These are phyloP conservation scores for Pseudognaphalium luteoalbum DNA, from an alignment of 129 eudicot species.

Conservation along the genomic window DNA sequence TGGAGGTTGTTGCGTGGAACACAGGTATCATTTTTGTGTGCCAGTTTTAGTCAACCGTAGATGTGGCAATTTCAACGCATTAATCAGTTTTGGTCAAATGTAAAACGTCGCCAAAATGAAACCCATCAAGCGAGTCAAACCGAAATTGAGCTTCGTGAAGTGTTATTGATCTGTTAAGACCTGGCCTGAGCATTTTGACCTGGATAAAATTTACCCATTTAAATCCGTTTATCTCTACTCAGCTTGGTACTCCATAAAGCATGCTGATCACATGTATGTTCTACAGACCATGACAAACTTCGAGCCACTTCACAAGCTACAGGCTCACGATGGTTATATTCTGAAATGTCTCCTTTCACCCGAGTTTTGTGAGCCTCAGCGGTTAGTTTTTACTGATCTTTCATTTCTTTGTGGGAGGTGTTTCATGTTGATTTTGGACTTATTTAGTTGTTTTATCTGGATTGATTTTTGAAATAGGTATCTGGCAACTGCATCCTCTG, in stretches of 20 bases:
- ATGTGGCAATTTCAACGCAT: not conserved
- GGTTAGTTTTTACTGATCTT: constrained; percentile 45
- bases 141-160: not conserved
- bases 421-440: not conserved
- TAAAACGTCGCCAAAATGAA: too few relatives aligned
- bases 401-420: not conserved
- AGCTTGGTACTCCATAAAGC: not conserved
- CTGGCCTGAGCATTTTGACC: not conserved
- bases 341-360: constrained; percentile 99
- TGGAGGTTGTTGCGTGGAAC: constrained; percentile 94
- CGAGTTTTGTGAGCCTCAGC: constrained; percentile 81
- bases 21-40: constrained; percentile 51
- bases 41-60: not conserved
- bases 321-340: constrained; percentile 92
- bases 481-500: constrained; percentile 95
- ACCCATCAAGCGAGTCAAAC: not conserved
- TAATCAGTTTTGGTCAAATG: too few relatives aligned
- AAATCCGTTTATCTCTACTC: not conserved
- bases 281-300: constrained; percentile 97
- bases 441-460: not conserved
- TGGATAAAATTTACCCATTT: not conserved
- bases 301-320: constrained; percentile 96
- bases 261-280: constrained; percentile 20
- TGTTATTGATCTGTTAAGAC: not conserved
- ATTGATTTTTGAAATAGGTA: constrained; percentile 47